phyloP scores from a whole-genome alignment of 495 filamentous ascomycete genomes.

The Aspergillus egyptiacus region DNA sequence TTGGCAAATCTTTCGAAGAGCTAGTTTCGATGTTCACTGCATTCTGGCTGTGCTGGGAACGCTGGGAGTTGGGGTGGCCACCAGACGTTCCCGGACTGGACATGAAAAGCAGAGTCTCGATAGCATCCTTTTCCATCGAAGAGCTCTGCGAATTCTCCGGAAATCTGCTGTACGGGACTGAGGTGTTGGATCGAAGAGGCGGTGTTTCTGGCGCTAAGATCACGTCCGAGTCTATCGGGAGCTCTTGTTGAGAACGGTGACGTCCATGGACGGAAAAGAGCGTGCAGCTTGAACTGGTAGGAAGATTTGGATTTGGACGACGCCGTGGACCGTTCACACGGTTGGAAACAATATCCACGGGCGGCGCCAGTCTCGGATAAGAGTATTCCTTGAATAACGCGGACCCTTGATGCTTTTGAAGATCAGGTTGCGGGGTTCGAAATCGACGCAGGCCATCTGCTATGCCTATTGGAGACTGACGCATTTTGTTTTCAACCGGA shows the following conservation, averaged over 20 bases:
- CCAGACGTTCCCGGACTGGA: conserved; percentile 74
- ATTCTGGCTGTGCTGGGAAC: conserved; percentile 19
- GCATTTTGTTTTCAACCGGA: conserved; percentile 5
- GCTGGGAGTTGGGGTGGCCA: conserved; percentile 35
- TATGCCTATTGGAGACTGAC: conserved; percentile 8
- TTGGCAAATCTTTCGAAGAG: conserved; percentile 24
- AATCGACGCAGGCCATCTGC: conserved; percentile 12
- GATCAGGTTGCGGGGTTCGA: conserved; percentile 13
- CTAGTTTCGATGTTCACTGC: conserved; percentile 24
- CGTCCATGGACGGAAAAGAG: conserved; percentile 30
- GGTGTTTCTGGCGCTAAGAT: conserved; percentile 29
- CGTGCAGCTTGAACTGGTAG: conserved; percentile 18
- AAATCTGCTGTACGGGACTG: conserved; percentile 22
- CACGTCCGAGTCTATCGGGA: conserved; percentile 20
- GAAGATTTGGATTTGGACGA: conserved; percentile 38
- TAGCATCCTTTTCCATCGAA: conserved; percentile 76
- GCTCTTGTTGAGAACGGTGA: conserved; percentile 35
- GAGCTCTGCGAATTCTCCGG: conserved; percentile 61
- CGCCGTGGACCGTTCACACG: conserved; percentile 25
- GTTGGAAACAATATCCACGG: conserved; percentile 47
- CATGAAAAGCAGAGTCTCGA: conserved; percentile 83
- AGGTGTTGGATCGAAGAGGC: conserved; percentile 26
- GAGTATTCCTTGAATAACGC: conserved; percentile 18
- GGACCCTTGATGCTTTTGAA: not conserved
- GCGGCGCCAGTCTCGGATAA: conserved; percentile 49